Conservation (phyloP, 768 basidiomycete genomes). For the Podaxis sp. region DNA sequence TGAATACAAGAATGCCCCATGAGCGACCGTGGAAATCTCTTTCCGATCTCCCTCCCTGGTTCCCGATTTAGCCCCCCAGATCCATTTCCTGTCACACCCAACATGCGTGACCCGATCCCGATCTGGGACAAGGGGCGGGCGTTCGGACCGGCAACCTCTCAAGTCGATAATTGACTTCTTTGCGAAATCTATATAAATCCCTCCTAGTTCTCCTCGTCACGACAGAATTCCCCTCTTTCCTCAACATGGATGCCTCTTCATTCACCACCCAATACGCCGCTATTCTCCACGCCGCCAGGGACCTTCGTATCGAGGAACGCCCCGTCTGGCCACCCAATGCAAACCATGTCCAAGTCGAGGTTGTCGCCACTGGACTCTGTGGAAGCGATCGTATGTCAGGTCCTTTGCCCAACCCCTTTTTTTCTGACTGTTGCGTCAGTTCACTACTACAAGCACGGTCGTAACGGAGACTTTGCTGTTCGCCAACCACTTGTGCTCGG, state of each 20-base stretch:
- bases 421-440: conserved; percentile 38
- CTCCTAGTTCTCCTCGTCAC: conserved; percentile 2
- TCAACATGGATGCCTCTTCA: conserved; percentile 30
- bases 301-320: conserved; percentile 78
- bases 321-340: conserved; percentile 65
- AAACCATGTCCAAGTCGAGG: conserved; percentile 75
- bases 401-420: background rate
- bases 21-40: background rate
- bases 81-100: background rate
- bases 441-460: conserved; percentile 86
- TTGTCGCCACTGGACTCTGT: conserved; percentile 85
- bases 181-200: conserved; percentile 10
- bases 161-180: conserved; percentile 7
- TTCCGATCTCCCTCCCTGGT: background rate
- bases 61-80: conserved; percentile 7
- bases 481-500: conserved; percentile 86
- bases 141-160: conserved; percentile 11
- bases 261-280: conserved; percentile 54
- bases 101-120: conserved; percentile 6
- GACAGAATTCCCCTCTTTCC: conserved; percentile 14
- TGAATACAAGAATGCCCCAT: background rate
- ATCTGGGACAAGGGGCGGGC: conserved; percentile 3
- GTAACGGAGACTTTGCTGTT: conserved; percentile 90
- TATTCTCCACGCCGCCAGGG: conserved; percentile 69
- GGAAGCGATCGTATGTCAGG: conserved; percentile 68